Evolutionary conservation across 176 grass and related monocot species (phyloP), one percentile per base, ranked within the genome.

Genomic region (Oryza officinalis): DNA sequence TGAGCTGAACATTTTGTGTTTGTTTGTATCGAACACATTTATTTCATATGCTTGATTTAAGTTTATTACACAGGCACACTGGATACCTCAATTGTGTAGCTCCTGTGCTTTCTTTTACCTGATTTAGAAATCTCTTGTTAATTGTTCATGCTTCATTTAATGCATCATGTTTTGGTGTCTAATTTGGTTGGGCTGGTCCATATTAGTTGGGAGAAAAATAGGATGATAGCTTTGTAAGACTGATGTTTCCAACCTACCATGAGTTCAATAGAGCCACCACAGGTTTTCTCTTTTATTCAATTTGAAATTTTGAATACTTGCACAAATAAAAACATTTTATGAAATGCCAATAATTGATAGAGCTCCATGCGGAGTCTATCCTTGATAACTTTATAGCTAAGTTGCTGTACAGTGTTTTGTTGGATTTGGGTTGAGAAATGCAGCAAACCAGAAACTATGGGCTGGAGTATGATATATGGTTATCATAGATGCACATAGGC

Each of bases 361-460:
- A 8, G 45, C 11, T 73, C 11, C 26, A 4, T 57, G 8, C 2
- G 7, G 52, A 57, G 52, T 57, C 20, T 22, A 8, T 57, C 52
- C 52, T 2, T n/a, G 52, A 67, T 40, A 41, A 57, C 32, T 84
- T 69, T 45, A 27, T 45, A 59, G 25, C 23, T 70, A 37, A 17
- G 5, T 70, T 63, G 11, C 35, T 46, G 74, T 27, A 72, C 13
- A 14, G 32, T 72, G 10, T 82, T 87, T 85, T 79, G 22, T 31
- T 63, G 35, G 35, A 40, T 9, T 10, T 9, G 38, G 26, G 25
- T 69, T 65, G 67, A 15, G 28, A 59, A 74, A 67, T 60, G 65
- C 59, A 59, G 46, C 65, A 60, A 80, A 78, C 26, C 13, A 57
- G 45, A 54, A 75, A 65, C 7, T 66, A 37, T 67, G 37, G 27